These are phyloP conservation scores for Raddia guianensis DNA, from an alignment of 176 grass and related monocot species.

Conservation along the genomic window DNA sequence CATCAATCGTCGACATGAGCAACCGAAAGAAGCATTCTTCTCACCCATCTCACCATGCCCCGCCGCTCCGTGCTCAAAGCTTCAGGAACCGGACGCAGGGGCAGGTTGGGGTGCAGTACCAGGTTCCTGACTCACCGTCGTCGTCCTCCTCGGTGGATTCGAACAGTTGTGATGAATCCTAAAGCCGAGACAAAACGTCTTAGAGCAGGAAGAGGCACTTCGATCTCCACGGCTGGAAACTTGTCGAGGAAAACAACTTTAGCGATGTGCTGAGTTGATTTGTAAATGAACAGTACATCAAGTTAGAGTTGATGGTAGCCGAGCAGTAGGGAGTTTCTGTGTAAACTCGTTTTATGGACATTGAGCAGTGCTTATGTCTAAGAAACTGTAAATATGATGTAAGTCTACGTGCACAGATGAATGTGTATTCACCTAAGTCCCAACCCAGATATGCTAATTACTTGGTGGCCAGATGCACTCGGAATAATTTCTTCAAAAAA, in stretches of 20 bases:
- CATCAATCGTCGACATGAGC: slow-evolving; percentile 1
- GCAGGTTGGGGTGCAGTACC: not conserved
- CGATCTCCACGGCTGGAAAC: not conserved
- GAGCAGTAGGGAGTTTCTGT: not conserved
- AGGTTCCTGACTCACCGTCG: slow-evolving; percentile 8
- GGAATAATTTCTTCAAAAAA: too few species aligned
- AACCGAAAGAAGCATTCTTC: slow-evolving; percentile 15
- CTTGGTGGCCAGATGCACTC: too few species aligned
- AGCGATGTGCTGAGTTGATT: not conserved
- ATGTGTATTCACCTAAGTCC: too few species aligned
- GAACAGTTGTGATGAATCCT: not conserved
- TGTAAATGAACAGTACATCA: not conserved
- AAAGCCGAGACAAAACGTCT: slow-evolving; percentile 2
- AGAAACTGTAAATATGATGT: too few species aligned
- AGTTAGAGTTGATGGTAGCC: not conserved
- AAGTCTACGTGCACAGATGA: too few species aligned
- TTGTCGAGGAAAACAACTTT: not conserved
- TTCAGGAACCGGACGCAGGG: slow-evolving; percentile 23
- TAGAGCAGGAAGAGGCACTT: not conserved
- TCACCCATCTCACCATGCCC: not conserved
- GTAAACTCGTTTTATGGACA: not conserved
- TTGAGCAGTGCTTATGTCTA: not conserved
- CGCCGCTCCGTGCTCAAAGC: not conserved
- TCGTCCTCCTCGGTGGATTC: slow-evolving; percentile 28
- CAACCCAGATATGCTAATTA: too few species aligned